Evolutionary conservation across 768 basidiomycete genomes (phyloP).

Genomic region (Pleurotus platypus): DNA sequence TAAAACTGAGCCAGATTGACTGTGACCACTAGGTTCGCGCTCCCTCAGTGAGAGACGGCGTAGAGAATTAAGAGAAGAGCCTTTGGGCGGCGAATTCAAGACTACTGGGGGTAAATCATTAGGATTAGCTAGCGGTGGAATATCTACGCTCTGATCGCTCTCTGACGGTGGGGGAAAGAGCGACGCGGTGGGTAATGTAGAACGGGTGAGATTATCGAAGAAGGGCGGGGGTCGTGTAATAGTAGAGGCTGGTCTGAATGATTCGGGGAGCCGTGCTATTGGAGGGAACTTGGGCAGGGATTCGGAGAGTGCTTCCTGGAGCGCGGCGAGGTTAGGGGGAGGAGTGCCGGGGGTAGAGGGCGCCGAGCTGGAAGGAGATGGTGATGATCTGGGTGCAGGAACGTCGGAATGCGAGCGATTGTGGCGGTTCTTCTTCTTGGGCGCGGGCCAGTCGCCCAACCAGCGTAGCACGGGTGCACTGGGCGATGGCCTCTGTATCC

Average conservation of each 20-base stretch:
- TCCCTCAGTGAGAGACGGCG: constrained; percentile 40
- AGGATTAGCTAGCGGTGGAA: constrained; percentile 6
- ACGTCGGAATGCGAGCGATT: not conserved
- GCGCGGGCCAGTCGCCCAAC: constrained; percentile 30
- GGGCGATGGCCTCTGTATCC: constrained; percentile 12
- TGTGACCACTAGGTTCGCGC: constrained; percentile 24
- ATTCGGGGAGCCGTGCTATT: constrained; percentile 35
- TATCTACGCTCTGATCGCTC: constrained; percentile 1
- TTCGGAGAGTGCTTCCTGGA: constrained; percentile 35
- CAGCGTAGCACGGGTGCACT: constrained; percentile 40
- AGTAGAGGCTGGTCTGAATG: constrained; percentile 26
- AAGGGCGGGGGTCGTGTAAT: constrained; percentile 46
- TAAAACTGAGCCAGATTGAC: constrained; percentile 17
- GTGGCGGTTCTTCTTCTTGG: not conserved
- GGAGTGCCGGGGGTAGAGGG: constrained; percentile 18
- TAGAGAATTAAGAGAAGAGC: constrained; percentile 57
- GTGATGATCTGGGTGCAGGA: not conserved
- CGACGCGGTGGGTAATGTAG: constrained; percentile 61
- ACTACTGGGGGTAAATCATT: constrained; percentile 26
- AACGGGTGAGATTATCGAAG: constrained; percentile 51
- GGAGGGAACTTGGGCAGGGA: constrained; percentile 33
- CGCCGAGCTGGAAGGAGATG: constrained; percentile 23
- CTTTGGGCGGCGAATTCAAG: constrained; percentile 35
- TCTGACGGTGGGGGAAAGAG: constrained; percentile 37
- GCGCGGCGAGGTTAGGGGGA: constrained; percentile 26